phyloP scores from a whole-genome alignment of 23 red algal genomes.

The Pyropia haitanensis region DNA sequence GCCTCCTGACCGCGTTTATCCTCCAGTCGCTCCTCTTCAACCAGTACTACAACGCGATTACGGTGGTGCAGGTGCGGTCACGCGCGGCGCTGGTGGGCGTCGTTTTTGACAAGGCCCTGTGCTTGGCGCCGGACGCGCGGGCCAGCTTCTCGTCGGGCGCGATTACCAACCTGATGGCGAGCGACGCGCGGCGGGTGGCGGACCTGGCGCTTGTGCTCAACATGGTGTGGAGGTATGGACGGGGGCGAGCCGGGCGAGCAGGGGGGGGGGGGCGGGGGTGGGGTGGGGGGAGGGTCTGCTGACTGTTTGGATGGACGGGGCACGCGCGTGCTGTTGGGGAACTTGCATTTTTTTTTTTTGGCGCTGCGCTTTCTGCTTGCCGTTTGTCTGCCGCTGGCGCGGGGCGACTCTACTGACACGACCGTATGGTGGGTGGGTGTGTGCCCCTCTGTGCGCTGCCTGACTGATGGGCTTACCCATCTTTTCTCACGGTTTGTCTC shows the following conservation, averaged over 20 bases:
- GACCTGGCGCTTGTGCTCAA: slow-evolving; percentile 45
- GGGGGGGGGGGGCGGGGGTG: too few relatives aligned
- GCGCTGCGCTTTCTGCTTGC: background rate
- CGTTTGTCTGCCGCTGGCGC: background rate
- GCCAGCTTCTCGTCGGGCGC: slow-evolving; percentile 47
- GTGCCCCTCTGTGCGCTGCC: too few relatives aligned
- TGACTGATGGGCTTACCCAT: background rate
- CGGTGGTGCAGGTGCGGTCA: slow-evolving; percentile 15
- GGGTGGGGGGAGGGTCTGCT: too few relatives aligned
- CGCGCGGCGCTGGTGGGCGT: slow-evolving; percentile 30
- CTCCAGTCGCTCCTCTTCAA: slow-evolving; percentile 47
- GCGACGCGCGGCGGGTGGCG: slow-evolving; percentile 44
- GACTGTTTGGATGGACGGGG: too few relatives aligned
- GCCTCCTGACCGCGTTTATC: slow-evolving; percentile 30
- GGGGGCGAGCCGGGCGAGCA: background rate
- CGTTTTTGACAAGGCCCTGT: slow-evolving; percentile 51
- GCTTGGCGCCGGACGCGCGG: slow-evolving; percentile 46
- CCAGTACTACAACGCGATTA: slow-evolving; percentile 61
- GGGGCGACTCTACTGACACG: too few relatives aligned
- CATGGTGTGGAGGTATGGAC: slow-evolving; percentile 33
- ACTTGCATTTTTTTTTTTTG: background rate
- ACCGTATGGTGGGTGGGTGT: too few relatives aligned
- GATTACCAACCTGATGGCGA: slow-evolving; percentile 73
- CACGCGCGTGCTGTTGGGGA: slow-evolving; percentile 1
- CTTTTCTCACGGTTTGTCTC: background rate